Base-by-base conservation (phyloP, 768 basidiomycete species). In the Psilocybe tampanensis region DNA sequence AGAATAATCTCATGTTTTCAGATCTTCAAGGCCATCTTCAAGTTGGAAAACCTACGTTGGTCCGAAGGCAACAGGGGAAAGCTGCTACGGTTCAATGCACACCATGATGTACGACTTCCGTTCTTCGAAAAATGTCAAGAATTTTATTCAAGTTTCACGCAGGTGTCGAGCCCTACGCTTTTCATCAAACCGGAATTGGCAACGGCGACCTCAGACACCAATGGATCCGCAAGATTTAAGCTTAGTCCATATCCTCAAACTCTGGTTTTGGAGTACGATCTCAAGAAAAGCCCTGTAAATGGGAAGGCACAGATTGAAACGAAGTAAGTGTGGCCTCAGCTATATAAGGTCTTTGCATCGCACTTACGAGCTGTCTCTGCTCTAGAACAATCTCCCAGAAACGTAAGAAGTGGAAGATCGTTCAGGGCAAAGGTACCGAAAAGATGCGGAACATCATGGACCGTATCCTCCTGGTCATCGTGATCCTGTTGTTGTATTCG, bases 321-420 rank as follows among this genome's bases (percentile, higher is more conserved):
- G 5, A 29, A 29, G 29, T 29, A 29, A 4, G 29, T 29, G 29
- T 29, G 29, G 29, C 29, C 5, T n/a, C n/a, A n/a, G n/a, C n/a
- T 29, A 29, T 29, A 29, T 29, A 29, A 29, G 29, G 29, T 9
- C 9, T 29, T 9, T 29, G 29, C 9, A 29, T 9, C 9, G 29
- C 29, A 29, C 9, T 29, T 4, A 29, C 29, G 9, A 9, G 9
- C 29, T 29, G 9, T 29, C 29, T 29, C 36, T 15, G 36, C 12
- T 13, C 6, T 13, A 39, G 36, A 13, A 13, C 36, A 39, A 13
- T 39, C 12, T n/a, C 19, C 15, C 26, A 32, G 19, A 44, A 32
- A 18, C 55, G 58, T 50, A 59, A 41, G 41, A 59, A 59, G 22
- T 64, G 57, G 63, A 55, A 47, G 3, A 47, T 47, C 22, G 8